Base-by-base conservation (phyloP, 78 protist genomes). In the Protostelium mycophagum region DNA sequence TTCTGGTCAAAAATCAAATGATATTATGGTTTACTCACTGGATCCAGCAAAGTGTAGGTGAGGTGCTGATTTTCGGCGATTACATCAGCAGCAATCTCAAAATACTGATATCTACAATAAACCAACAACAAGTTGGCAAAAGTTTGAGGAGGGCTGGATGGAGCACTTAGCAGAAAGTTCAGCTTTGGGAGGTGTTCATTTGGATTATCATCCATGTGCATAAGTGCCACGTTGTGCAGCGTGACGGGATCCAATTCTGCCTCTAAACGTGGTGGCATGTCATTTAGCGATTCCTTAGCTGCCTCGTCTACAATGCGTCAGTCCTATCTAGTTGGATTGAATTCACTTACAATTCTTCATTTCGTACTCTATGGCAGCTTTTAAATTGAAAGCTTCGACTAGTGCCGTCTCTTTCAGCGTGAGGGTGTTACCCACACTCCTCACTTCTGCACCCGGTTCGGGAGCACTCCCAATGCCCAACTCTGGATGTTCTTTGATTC, bases 361-460 rank as follows among this genome's bases (percentile, higher is more conserved):
- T 38, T 83, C 85, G 86, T 88, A 94, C 88, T 97, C 97, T 63
- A 95, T 94, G 63, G 97, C 97, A 0, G 96, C 96, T 90, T 96
- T 97, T 38, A 97, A 91, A 84, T 97, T 97, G 95, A 96, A 95
- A 1, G 98, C 97, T 36, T 97, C 98, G n/a, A 97, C 85, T 28
- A 97, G 93, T 35, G 96, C 96, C 1, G 97, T 93, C 85, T 97
- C 96, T 38, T 89, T 85, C 38, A 97, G 91, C 31, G 83, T 83
- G 5, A 29, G 63, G 1, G 94, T 84, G 88, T 96, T 96, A 25
- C 98, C 98, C 5, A 96, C 98, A 29, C 83, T 25, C 38, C 96
- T 91, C 31, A 90, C 94, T n/a, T 93, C 96, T 35, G 89, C 1
- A 0, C 94, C 96, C 37, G 73, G 73, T 51, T 91, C 95, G 1